Percentiles rank a stretch among this genome's conserved stretches.
Evolutionary conservation across 176 grass and related monocot species (phyloP).

Genomic region (Carex parvula): DNA sequence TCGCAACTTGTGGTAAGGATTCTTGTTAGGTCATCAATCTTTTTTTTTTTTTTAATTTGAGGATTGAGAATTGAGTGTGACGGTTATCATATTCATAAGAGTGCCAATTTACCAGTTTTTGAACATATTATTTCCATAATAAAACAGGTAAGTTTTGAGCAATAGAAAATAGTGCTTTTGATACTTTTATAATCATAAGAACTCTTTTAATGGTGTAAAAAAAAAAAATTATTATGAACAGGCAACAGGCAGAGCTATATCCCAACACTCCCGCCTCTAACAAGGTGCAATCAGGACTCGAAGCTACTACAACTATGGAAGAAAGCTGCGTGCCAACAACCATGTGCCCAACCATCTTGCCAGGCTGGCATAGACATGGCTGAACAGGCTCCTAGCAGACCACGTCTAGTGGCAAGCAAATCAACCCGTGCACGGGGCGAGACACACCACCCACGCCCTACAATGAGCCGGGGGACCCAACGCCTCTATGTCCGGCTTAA

Average conservation of each 20-base stretch:
- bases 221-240: slow-evolving; percentile 7
- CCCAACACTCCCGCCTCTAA: slow-evolving; percentile 43
- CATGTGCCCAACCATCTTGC: slow-evolving; percentile 8
- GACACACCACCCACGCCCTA: slow-evolving; percentile 24
- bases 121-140: not conserved
- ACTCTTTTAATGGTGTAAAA: not conserved
- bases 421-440: not conserved
- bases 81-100: not conserved
- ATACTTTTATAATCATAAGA: not conserved
- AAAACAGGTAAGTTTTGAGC: not conserved
- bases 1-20: slow-evolving; percentile 38
- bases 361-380: slow-evolving; percentile 23
- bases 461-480: slow-evolving; percentile 45
- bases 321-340: slow-evolving; percentile 45
- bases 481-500: slow-evolving; percentile 55
- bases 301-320: slow-evolving; percentile 52
- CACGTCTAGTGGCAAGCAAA: slow-evolving; percentile 29
- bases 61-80: not conserved
- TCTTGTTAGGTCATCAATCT: not conserved
- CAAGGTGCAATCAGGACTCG: slow-evolving; percentile 73
- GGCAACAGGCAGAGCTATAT: slow-evolving; percentile 53
- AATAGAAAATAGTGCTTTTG: not conserved
- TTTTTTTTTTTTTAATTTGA: not conserved
- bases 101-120: not conserved
- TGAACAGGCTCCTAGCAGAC: slow-evolving; percentile 17